Evolutionary conservation across 225 moss, liverwort and hornwort genomes (phyloP), one percentile per base, ranked within the genome.

Genomic region (Sphagnum tenellum): DNA sequence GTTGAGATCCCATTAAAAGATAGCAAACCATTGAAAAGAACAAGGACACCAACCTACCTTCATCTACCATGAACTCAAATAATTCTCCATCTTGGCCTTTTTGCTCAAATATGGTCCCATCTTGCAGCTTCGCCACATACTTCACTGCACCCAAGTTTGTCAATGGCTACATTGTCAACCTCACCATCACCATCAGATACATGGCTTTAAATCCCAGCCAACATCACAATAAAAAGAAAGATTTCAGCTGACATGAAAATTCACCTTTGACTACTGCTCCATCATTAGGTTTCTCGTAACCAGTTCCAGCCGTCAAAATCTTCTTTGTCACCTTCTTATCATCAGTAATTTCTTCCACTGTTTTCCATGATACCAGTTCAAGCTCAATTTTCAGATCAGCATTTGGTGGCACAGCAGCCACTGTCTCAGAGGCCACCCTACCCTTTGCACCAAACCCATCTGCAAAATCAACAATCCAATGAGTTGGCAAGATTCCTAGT

Each of bases 241-340:
- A 9, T 46, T 9, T 6, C 47, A 4, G 44, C 64, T 64, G 12
- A 2, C 46, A 7, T 0, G 8, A 5, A 46, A 5, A 62, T 77
- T 62, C 66, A 98, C 96, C 72, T 86, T 86, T 82, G 3, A 91
- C 93, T 47, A 8, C 9, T 9, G 92, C 79, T 66, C 89, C 98
- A 50, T 98, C 93, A 46, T 98, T 98, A 29, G 93, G 93, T 67
- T 90, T 91, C 4, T 88, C 93, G 50, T 86, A 90, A 14, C 98
- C 89, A 4, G 90, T 90, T 64, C 87, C 93, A 3, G 80, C 56
- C 49, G 62, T 81, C 76, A 90, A 10, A 47, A 89, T 77, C 65
- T 98, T 98, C 70, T 98, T 98, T 53, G 87, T 74, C n/a, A 98
- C 84, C 67, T 82, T 83, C 65, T 82, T 90, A 57, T 98, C 89